A percentile compares a stretch with the other conserved stretches of the same genome.
These are phyloP conservation scores for Blastobotrys peoriensis DNA, from an alignment of 805 yeast species.

Conservation along the genomic window DNA sequence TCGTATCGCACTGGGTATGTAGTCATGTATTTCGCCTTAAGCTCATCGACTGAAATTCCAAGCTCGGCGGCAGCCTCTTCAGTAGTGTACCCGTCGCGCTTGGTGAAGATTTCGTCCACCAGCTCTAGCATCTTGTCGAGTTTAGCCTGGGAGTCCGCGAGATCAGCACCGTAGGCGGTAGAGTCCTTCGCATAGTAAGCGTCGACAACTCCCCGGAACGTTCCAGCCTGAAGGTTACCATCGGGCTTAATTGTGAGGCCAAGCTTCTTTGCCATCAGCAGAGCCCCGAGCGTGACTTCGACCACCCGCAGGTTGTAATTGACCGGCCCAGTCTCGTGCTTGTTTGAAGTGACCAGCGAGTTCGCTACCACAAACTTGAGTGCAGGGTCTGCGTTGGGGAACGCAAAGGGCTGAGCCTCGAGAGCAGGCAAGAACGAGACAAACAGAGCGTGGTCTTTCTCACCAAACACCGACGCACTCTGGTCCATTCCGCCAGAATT, in stretches of 20 bases:
- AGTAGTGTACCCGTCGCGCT: constrained; percentile 43
- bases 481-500: constrained; percentile 81
- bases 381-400: constrained; percentile 42
- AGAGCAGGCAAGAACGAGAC: constrained; percentile 58
- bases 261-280: constrained; percentile 45
- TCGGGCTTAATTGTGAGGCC: constrained; percentile 40
- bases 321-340: constrained; percentile 62
- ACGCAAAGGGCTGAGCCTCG: constrained; percentile 46
- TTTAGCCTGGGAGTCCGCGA: constrained; percentile 35
- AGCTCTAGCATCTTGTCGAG: constrained; percentile 38
- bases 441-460: constrained; percentile 48
- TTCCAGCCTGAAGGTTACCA: constrained; percentile 51
- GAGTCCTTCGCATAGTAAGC: constrained; percentile 35
- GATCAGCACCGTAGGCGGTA: constrained; percentile 39
- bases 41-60: constrained; percentile 38
- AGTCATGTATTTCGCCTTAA: constrained; percentile 40
- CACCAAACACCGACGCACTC: constrained; percentile 64
- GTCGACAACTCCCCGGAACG: constrained; percentile 59
- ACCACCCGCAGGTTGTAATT: constrained; percentile 68
- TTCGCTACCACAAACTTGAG: constrained; percentile 57
- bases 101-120: constrained; percentile 40
- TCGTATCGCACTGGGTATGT: constrained; percentile 55
- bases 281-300: constrained; percentile 65
- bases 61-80: constrained; percentile 43
- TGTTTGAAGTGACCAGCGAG: constrained; percentile 56